Percentiles rank a stretch among this genome's conserved stretches.
phyloP scores from a whole-genome alignment of 441 rosid species.

The Brassica balearica region DNA sequence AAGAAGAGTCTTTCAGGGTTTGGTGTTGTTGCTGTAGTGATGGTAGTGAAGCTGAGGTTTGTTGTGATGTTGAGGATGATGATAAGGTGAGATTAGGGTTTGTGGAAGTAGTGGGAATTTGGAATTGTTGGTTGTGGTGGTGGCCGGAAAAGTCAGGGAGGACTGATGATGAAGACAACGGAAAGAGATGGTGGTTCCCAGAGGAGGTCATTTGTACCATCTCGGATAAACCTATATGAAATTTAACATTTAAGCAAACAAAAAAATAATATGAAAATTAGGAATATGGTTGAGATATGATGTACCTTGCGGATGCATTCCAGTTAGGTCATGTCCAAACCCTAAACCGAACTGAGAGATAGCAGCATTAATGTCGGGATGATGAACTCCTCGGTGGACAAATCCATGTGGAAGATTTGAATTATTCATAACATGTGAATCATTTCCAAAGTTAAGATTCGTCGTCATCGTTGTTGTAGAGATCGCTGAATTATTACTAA shows the following conservation, averaged over 20 bases:
- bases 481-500: constrained; percentile 51
- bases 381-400: constrained; percentile 54
- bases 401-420: constrained; percentile 61
- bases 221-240: constrained; percentile 55
- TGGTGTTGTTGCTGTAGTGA: constrained; percentile 58
- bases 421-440: constrained; percentile 35
- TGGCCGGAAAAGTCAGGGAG: constrained; percentile 50
- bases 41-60: constrained; percentile 34
- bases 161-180: constrained; percentile 50
- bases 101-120: constrained; percentile 46
- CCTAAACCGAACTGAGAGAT: constrained; percentile 59
- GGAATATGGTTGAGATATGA: background rate
- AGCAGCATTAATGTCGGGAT: constrained; percentile 48
- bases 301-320: constrained; percentile 49
- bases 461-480: constrained; percentile 47
- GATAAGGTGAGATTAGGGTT: constrained; percentile 57
- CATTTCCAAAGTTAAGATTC: constrained; percentile 62
- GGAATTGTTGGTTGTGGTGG: constrained; percentile 46
- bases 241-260: background rate
- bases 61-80: constrained; percentile 54
- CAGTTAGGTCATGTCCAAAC: constrained; percentile 53
- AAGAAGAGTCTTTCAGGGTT: constrained; percentile 46
- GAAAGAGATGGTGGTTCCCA: constrained; percentile 53
- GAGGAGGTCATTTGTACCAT: constrained; percentile 61
- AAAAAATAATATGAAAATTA: background rate